These are phyloP conservation scores for Phlegmacium glaucopus DNA, from an alignment of 768 basidiomycete species.

Conservation along the genomic window DNA sequence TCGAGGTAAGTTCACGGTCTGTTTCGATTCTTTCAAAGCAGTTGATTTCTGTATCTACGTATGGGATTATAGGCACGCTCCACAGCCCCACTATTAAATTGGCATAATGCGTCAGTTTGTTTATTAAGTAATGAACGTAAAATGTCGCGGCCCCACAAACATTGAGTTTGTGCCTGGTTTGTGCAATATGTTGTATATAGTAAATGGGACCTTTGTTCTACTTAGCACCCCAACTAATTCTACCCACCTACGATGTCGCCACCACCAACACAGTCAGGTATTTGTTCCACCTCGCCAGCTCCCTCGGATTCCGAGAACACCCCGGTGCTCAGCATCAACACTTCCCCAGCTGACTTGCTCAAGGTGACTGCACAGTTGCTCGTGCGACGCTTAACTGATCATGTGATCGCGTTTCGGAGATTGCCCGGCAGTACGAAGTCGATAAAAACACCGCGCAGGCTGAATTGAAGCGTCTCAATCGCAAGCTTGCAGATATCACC, in stretches of 20 bases:
- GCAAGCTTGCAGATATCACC: conserved; percentile 10
- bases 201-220: background rate
- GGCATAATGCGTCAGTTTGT: too few relatives aligned
- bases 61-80: background rate
- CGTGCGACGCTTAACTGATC: background rate
- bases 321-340: background rate
- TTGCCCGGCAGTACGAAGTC: conserved; percentile 10
- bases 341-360: background rate
- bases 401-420: conserved; percentile 5
- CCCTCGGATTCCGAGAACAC: background rate
- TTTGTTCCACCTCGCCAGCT: background rate
- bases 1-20: too few relatives aligned
- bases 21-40: background rate
- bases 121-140: too few relatives aligned
- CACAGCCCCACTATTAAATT: background rate
- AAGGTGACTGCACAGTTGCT: background rate
- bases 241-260: conserved; percentile 3
- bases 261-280: background rate
- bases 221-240: background rate
- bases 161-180: too few relatives aligned
- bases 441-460: conserved; percentile 10
- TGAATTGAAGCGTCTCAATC: conserved; percentile 8
- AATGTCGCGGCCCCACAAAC: background rate
- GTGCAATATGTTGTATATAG: background rate
- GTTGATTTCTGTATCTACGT: background rate